phyloP scores from a whole-genome alignment of 73 alveolate species.

The Paramecium caudatum region DNA sequence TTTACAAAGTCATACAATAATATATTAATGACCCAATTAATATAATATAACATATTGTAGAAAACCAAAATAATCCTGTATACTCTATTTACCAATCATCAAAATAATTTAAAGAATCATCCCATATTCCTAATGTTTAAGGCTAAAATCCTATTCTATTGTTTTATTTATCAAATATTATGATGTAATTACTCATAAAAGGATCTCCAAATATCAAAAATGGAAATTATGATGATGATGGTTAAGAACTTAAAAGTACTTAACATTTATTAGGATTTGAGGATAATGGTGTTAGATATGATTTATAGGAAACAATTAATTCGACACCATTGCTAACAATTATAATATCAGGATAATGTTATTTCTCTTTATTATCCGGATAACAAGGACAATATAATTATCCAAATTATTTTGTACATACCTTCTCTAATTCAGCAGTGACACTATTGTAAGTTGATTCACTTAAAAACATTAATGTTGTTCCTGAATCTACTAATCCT shows the following conservation, averaged over 20 bases:
- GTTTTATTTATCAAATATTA: conserved; percentile 28
- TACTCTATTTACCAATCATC: not conserved
- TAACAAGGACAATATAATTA: not conserved
- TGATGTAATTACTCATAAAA: conserved; percentile 49
- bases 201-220: conserved; percentile 64
- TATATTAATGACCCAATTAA: not conserved
- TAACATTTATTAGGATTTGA: not conserved
- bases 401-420: not conserved
- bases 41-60: not conserved
- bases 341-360: not conserved
- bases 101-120: not conserved
- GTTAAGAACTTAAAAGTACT: too few species aligned
- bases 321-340: not conserved
- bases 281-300: not conserved
- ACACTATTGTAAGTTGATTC: not conserved
- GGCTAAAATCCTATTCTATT: conserved; percentile 61
- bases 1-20: too few species aligned
- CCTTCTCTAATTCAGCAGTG: not conserved
- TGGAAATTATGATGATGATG: too few species aligned
- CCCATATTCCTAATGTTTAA: not conserved
- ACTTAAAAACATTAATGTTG: not conserved
- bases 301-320: not conserved
- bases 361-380: not conserved
- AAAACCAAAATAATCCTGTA: conserved; percentile 20
- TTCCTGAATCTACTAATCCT: not conserved